Percentiles rank a stretch among this genome's conserved stretches.
These are phyloP conservation scores for Argentina anserina DNA, from an alignment of 306 rosid species.

Conservation along the genomic window DNA sequence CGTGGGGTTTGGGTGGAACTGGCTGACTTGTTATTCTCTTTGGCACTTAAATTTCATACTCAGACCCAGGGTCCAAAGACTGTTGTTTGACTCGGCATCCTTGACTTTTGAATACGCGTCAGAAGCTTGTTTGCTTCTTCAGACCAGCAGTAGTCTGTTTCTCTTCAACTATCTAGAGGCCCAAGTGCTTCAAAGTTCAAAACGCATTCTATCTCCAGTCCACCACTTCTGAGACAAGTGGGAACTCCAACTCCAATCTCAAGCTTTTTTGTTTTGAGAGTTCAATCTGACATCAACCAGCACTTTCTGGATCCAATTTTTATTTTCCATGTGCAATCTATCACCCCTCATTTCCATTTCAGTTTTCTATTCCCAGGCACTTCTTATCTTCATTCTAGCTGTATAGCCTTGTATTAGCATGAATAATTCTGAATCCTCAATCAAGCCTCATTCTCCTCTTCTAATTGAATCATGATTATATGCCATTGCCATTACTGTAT, in stretches of 20 bases:
- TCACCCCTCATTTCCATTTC: background rate
- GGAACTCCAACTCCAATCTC: background rate
- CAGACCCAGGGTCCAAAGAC: background rate
- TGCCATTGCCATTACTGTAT: no score
- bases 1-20: background rate
- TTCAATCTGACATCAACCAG: background rate
- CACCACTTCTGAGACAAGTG: background rate
- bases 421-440: no score
- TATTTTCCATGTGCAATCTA: background rate
- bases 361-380: background rate
- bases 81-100: constrained; percentile 11
- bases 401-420: background rate
- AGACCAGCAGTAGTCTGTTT: background rate
- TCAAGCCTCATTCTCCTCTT: no score
- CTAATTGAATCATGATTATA: no score
- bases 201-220: constrained; percentile 4
- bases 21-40: background rate
- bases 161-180: background rate
- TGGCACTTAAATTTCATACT: background rate
- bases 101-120: background rate
- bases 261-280: background rate
- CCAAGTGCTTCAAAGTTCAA: constrained; percentile 2
- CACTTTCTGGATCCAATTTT: background rate
- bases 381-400: background rate
- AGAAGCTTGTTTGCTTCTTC: background rate